Conservation (phyloP, 2,329 filamentous ascomycete species). For the Aspergillus proliferans region DNA sequence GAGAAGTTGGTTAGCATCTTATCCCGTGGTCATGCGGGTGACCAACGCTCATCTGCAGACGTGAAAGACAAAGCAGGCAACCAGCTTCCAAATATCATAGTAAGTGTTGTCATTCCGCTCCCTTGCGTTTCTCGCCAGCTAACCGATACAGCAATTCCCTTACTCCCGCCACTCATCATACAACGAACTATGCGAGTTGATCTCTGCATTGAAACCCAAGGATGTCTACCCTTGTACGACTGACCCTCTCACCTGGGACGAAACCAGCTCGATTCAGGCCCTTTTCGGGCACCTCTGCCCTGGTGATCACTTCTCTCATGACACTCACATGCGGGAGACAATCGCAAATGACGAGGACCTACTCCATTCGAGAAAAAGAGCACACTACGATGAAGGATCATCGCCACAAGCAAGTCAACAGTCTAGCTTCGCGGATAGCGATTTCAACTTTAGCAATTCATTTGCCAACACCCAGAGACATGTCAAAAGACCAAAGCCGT, state of each 20-base stretch:
- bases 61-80: constrained; percentile 1
- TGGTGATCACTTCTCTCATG: constrained; percentile 56
- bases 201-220: constrained; percentile 61
- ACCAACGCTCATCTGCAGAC: constrained; percentile 1
- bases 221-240: constrained; percentile 82
- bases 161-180: constrained; percentile 90
- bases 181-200: constrained; percentile 65
- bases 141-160: constrained; percentile 55
- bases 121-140: constrained; percentile 2
- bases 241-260: constrained; percentile 57
- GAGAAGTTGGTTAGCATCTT: constrained; percentile 29
- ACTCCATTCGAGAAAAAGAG: constrained; percentile 13
- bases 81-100: constrained; percentile 27
- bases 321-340: constrained; percentile 52
- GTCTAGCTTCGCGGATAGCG: constrained; percentile 8
- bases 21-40: constrained; percentile 14
- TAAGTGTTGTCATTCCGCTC: constrained; percentile 18
- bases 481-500: neutral
- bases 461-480: neutral
- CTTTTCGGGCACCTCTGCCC: constrained; percentile 69
- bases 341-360: constrained; percentile 15
- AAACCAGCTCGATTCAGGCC: constrained; percentile 55
- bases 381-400: constrained; percentile 10
- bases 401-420: constrained; percentile 17
- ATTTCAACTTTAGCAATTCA: neutral